phyloP scores from a whole-genome alignment of 345 rosid genomes.

The Erucastrum elatum region DNA sequence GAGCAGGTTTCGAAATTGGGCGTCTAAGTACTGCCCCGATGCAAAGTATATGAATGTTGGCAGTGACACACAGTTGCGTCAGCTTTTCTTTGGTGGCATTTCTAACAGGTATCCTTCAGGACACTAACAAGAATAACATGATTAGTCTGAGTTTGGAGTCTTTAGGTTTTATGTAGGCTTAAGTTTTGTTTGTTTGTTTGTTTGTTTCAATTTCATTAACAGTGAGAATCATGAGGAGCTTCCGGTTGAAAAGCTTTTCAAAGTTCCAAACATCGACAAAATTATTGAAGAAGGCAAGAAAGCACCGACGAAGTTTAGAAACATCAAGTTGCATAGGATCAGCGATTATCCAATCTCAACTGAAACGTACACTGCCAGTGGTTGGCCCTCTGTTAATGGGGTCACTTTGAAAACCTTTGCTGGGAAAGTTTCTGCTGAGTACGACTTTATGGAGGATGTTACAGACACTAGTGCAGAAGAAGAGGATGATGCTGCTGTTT shows the following conservation, averaged over 20 bases:
- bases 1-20: conserved; percentile 81
- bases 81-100: conserved; percentile 76
- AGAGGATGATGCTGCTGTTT: conserved; percentile 24
- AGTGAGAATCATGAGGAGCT: conserved; percentile 30
- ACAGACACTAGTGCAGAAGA: conserved; percentile 43
- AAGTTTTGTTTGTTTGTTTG: background rate
- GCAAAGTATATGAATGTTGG: conserved; percentile 93
- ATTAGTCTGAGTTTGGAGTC: background rate
- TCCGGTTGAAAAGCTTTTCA: conserved; percentile 52
- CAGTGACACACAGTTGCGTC: conserved; percentile 90
- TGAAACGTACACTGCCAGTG: conserved; percentile 72
- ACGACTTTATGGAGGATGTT: conserved; percentile 45
- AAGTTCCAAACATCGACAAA: conserved; percentile 72
- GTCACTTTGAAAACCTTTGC: conserved; percentile 74
- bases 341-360: conserved; percentile 50
- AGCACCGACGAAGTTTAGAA: conserved; percentile 62
- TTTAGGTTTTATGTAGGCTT: background rate
- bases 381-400: conserved; percentile 90
- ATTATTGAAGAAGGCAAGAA: conserved; percentile 91
- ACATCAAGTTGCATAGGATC: conserved; percentile 57
- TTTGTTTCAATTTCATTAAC: background rate
- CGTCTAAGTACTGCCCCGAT: conserved; percentile 73
- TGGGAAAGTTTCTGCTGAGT: conserved; percentile 75
- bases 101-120: conserved; percentile 48
- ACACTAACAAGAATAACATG: background rate